These are phyloP conservation scores for Salicornia ramosissima DNA, from an alignment of 148 eudicot genomes.

Conservation along the genomic window DNA sequence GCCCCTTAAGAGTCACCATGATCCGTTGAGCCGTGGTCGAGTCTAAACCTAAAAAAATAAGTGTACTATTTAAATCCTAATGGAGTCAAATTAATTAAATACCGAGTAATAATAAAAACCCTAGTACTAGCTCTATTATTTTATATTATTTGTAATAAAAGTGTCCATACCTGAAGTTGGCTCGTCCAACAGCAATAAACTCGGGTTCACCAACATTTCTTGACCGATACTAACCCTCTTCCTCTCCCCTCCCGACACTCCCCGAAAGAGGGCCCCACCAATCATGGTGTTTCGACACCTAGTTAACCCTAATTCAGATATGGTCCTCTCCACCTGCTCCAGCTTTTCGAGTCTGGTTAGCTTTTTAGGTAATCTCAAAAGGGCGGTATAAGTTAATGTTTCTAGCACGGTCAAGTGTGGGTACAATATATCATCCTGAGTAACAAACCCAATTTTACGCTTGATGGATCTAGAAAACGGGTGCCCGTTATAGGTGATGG, in stretches of 20 bases:
- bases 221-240: constrained; percentile 81
- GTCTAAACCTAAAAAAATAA: too few species aligned
- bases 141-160: too few species aligned
- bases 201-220: constrained; percentile 84
- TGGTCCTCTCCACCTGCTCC: constrained; percentile 52
- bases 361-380: constrained; percentile 47
- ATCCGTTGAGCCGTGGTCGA: constrained; percentile 81
- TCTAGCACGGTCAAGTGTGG: constrained; percentile 80
- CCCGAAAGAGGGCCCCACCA: constrained; percentile 62
- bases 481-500: constrained; percentile 59
- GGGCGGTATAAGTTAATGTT: constrained; percentile 61
- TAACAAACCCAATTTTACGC: constrained; percentile 67
- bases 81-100: too few species aligned
- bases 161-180: constrained; percentile 95
- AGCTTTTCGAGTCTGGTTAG: constrained; percentile 46
- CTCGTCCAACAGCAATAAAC: constrained; percentile 69
- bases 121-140: too few species aligned
- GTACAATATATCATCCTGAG: constrained; percentile 72
- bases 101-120: too few species aligned
- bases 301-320: constrained; percentile 49
- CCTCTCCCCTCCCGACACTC: constrained; percentile 80
- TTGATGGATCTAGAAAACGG: constrained; percentile 53
- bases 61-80: too few species aligned
- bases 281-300: constrained; percentile 53
- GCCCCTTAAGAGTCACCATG: constrained; percentile 45